Percentiles rank a stretch among this genome's conserved stretches.
Evolutionary conservation across 1,284 basidiomycete species (phyloP).

Genomic region (Leccinum insolens): DNA sequence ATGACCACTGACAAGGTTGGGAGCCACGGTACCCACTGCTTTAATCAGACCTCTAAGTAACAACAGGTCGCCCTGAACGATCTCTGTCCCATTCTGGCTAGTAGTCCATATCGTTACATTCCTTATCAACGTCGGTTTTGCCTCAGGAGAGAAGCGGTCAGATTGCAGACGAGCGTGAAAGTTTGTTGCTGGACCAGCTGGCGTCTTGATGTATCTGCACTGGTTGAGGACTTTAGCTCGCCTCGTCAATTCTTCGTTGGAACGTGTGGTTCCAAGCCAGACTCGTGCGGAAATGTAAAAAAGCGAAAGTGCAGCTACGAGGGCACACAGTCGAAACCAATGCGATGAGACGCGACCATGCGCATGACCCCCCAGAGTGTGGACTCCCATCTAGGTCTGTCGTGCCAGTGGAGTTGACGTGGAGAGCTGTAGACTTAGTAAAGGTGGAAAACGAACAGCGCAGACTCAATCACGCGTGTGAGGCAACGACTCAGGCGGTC

Average conservation of each 20-base stretch:
- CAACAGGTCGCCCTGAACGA: constrained; percentile 60
- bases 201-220: constrained; percentile 46
- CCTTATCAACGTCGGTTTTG: constrained; percentile 59
- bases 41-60: constrained; percentile 57
- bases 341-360: background rate
- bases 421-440: background rate
- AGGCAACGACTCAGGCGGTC: background rate
- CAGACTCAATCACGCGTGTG: background rate
- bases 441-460: background rate
- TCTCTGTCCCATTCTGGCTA: constrained; percentile 58
- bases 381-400: constrained; percentile 3
- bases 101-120: constrained; percentile 85
- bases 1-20: constrained; percentile 33
- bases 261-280: constrained; percentile 1
- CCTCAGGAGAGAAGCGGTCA: constrained; percentile 68
- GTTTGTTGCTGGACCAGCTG: constrained; percentile 49
- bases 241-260: constrained; percentile 10
- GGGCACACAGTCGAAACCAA: constrained; percentile 6
- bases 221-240: constrained; percentile 41
- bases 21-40: constrained; percentile 45
- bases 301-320: constrained; percentile 1
- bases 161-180: constrained; percentile 57
- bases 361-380: background rate
- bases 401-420: background rate
- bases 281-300: constrained; percentile 1